Percentiles rank a stretch among this genome's conserved stretches.
These are phyloP conservation scores for Laburnicola sp. DNA, from an alignment of 2,329 filamentous ascomycete genomes.

Conservation along the genomic window DNA sequence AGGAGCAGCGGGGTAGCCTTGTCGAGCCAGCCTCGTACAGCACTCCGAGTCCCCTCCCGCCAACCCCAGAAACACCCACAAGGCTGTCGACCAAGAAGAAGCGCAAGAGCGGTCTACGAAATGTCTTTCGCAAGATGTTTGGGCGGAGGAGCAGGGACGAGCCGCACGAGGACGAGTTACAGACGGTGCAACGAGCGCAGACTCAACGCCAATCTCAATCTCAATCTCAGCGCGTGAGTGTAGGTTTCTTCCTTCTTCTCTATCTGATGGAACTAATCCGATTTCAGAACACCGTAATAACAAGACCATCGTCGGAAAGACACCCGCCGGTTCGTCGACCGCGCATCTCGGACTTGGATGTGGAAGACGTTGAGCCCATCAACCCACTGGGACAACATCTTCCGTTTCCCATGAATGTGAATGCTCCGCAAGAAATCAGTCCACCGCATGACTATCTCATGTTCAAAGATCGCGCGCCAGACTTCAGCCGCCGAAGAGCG, in stretches of 20 bases:
- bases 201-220: conserved; percentile 30
- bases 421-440: conserved; percentile 41
- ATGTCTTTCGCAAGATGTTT: conserved; percentile 46
- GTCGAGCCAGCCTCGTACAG: conserved; percentile 27
- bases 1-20: conserved; percentile 31
- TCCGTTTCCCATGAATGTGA: conserved; percentile 48
- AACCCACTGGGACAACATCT: conserved; percentile 43
- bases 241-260: conserved; percentile 20
- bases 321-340: conserved; percentile 23
- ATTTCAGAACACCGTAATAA: conserved; percentile 37
- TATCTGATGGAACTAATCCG: conserved; percentile 2
- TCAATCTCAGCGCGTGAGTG: conserved; percentile 43
- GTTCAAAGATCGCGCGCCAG: conserved; percentile 31
- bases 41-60: conserved; percentile 35
- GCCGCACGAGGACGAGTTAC: conserved; percentile 25
- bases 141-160: conserved; percentile 37
- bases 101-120: conserved; percentile 41
- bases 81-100: conserved; percentile 37
- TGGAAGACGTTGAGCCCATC: conserved; percentile 37
- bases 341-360: conserved; percentile 42
- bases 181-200: conserved; percentile 5
- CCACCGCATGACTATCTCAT: conserved; percentile 42
- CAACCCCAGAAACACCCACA: conserved; percentile 33
- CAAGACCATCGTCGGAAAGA: conserved; percentile 28
- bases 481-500: conserved; percentile 36